phyloP scores from a whole-genome alignment of 225 moss, liverwort and hornwort species.

The Pseudoscleropodium purum region DNA sequence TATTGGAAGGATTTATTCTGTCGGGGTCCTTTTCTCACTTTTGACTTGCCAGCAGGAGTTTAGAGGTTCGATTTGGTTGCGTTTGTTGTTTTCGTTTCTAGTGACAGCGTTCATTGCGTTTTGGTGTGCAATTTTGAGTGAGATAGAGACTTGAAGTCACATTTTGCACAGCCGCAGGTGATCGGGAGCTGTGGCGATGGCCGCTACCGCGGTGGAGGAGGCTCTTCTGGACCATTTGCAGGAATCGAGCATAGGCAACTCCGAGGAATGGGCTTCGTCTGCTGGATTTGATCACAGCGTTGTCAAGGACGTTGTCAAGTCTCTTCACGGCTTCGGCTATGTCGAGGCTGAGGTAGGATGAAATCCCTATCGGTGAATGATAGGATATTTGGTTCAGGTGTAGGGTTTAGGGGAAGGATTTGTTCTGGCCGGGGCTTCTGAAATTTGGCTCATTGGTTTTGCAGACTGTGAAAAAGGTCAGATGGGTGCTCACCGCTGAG shows the following conservation, averaged over 20 bases:
- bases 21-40: background rate
- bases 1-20: background rate
- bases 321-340: conserved; percentile 47
- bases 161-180: background rate
- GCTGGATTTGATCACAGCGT: conserved; percentile 37
- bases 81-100: background rate
- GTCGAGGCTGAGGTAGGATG: conserved; percentile 38
- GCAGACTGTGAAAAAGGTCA: conserved; percentile 30
- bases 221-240: conserved; percentile 37
- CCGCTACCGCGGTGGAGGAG: conserved; percentile 35
- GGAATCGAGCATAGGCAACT: conserved; percentile 16
- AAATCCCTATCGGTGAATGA: background rate
- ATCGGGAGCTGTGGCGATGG: background rate
- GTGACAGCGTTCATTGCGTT: no score
- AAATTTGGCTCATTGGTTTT: background rate
- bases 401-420: conserved; percentile 34
- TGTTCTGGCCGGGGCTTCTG: conserved; percentile 1
- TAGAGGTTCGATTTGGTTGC: background rate
- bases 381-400: no score
- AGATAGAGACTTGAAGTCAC: background rate
- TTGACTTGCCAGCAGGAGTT: background rate
- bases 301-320: conserved; percentile 54
- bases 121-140: background rate
- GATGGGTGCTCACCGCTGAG: conserved; percentile 48
- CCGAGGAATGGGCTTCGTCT: conserved; percentile 44